Conservation (phyloP, 768 basidiomycete species). For the Collybiopsis luxurians region DNA sequence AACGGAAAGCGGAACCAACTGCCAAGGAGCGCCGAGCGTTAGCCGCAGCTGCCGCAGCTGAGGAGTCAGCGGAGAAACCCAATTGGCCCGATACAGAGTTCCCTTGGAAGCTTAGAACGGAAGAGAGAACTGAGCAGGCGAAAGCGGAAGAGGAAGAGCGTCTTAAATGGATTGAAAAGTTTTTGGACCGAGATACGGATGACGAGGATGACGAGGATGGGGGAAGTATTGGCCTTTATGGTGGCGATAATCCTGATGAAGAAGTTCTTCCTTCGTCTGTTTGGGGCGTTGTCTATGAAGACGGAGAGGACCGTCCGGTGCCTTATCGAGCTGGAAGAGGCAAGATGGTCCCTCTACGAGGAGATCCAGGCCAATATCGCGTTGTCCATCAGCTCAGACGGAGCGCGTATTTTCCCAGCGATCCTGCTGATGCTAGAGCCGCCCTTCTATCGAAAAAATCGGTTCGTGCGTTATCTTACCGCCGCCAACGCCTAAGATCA, state of each 20-base stretch:
- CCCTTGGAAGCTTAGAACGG: constrained; percentile 69
- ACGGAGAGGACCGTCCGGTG: constrained; percentile 23
- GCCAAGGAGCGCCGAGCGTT: constrained; percentile 30
- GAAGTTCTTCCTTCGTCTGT: constrained; percentile 29
- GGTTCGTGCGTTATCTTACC: constrained; percentile 56
- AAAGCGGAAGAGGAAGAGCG: constrained; percentile 59
- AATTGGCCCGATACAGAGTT: constrained; percentile 81
- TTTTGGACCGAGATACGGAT: constrained; percentile 73
- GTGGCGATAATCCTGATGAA: constrained; percentile 21
- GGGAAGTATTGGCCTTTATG: constrained; percentile 4
- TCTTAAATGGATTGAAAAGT: constrained; percentile 64
- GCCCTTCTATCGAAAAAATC: constrained; percentile 73
- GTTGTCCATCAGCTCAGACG: constrained; percentile 19
- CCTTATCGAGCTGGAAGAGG: constrained; percentile 45
- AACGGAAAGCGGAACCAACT: constrained; percentile 46
- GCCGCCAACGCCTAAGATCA: constrained; percentile 22
- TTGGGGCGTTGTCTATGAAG: constrained; percentile 27
- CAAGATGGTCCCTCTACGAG: constrained; percentile 57
- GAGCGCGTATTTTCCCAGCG: constrained; percentile 48
- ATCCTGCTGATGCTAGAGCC: constrained; percentile 74
- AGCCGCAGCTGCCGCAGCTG: constrained; percentile 20
- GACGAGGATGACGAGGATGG: constrained; percentile 45
- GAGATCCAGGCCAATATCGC: constrained; percentile 31
- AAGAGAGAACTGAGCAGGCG: constrained; percentile 49
- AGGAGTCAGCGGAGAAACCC: constrained; percentile 44